Conservation (phyloP, 345 rosid species). For the Linum usitatissimum region DNA sequence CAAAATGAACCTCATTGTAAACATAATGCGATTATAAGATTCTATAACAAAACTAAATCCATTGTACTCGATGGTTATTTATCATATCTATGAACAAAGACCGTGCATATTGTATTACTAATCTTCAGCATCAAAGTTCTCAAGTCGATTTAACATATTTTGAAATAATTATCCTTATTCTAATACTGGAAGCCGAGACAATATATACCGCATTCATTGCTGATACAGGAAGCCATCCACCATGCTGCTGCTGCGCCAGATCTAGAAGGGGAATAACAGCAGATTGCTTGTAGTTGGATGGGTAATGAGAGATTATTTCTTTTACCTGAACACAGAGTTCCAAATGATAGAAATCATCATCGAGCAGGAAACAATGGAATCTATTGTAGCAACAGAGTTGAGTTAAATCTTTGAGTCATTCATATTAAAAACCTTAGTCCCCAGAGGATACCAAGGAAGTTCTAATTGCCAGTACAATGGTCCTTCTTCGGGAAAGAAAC, state of each 20-base stretch:
- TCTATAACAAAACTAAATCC: neutral
- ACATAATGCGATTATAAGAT: neutral
- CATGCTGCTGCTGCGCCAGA: conserved; percentile 99
- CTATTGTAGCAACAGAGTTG: neutral
- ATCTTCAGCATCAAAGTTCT: neutral
- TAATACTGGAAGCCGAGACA: too few species aligned
- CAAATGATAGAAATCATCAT: neutral
- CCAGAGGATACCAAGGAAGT: too few species aligned
- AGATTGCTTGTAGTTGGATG: conserved; percentile 96
- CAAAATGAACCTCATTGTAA: too few species aligned
- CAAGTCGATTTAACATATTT: neutral
- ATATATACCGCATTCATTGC: conserved; percentile 88
- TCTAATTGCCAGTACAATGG: too few species aligned
- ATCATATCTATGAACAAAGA: neutral
- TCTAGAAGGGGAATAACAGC: conserved; percentile 93
- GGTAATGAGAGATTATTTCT: conserved; percentile 91
- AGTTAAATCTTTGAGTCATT: too few species aligned
- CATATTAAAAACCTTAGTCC: too few species aligned
- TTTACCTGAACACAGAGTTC: conserved; percentile 38
- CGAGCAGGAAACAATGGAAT: too few species aligned
- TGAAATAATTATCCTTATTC: too few species aligned
- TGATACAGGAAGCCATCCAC: conserved; percentile 99
- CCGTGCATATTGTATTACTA: neutral
- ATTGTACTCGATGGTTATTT: neutral
- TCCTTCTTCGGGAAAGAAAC: too few species aligned